Base-by-base conservation (phyloP, 352 stramenopile genomes). In the Pythium coloratum region DNA sequence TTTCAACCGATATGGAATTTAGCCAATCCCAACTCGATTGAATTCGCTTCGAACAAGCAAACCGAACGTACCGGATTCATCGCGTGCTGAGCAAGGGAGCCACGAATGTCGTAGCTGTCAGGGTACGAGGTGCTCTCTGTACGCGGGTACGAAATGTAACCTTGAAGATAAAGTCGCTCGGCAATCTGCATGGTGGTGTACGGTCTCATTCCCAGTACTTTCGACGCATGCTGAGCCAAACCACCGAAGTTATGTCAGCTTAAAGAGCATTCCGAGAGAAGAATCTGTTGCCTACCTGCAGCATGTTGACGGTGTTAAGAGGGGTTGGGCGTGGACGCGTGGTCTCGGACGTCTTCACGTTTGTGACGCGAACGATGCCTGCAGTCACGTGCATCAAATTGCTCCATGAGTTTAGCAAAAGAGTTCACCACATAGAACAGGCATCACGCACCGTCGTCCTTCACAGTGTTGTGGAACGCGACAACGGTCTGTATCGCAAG, bases 121-220 rank as follows among this genome's bases (percentile, higher is more conserved):
- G 88, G 89, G 72, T 96, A 97, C 10, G 77, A 75, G 9, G 86
- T 92, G 20, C 76, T 90, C 67, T 97, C 91, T 6, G 89, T 96
- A 69, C 89, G 63, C 49, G 91, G 91, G 73, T 97, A 97, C 16
- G 84, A 95, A 14, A 97, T 77, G 70, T 95, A 97, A 13, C 90
- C 88, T 68, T 79, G 86, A 2, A 96, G 60, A 71, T 97, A 97
- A 3, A 97, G 69, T 3, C 82, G 67, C 67, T 97, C 91, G 18
- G 91, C 91, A 50, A 82, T 75, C 67, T 86, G 76, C 75, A 96
- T 90, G 10, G 83, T 75, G 9, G 78, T 75, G 59, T 95, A 85
- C 6, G 89, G 65, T 74, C 81, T 77, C 65, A 96, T 94, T 12
- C 82, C 76, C 6, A 94, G 67, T 18, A 77, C 76, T 64, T 93